A percentile compares a stretch with the other conserved stretches of the same genome.
These are phyloP conservation scores for Sporothrix inflata DNA, from an alignment of 2,329 filamentous ascomycete genomes.

Conservation along the genomic window DNA sequence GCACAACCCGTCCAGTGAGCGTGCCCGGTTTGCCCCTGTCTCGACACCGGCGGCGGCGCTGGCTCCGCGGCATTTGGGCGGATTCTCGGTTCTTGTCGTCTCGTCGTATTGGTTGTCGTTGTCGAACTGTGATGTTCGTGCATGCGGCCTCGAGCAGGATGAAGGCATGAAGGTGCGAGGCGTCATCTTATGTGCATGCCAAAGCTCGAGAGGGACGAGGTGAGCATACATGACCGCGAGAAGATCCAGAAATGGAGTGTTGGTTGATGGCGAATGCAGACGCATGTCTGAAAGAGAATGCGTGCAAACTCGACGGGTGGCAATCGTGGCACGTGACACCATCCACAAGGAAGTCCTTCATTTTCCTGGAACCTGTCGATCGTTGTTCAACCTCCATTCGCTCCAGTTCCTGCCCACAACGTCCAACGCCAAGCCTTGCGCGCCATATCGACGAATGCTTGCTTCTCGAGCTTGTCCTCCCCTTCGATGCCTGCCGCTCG, in stretches of 20 bases:
- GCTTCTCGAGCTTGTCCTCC: neutral
- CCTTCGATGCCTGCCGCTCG: neutral
- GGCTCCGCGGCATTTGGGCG: neutral
- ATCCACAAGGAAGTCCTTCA: neutral
- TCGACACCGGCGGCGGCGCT: neutral
- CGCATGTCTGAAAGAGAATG: too few relatives aligned
- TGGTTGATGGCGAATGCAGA: too few relatives aligned
- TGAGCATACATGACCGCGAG: too few relatives aligned
- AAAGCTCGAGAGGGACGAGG: too few relatives aligned
- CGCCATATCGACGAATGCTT: neutral
- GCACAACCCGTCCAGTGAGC: neutral
- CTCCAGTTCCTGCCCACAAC: neutral
- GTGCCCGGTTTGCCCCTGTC: constrained; percentile 7
- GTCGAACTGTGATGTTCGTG: too few relatives aligned
- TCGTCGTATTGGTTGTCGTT: neutral
- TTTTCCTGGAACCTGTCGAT: constrained; percentile 1
- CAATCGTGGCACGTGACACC: constrained; percentile 11
- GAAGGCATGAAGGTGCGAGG: too few relatives aligned
- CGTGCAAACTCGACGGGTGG: too few relatives aligned
- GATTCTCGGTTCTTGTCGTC: neutral
- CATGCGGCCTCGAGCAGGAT: too few relatives aligned
- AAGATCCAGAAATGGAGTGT: too few relatives aligned
- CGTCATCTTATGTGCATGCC: too few relatives aligned
- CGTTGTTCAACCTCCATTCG: neutral
- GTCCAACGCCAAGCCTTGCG: neutral